Conservation (phyloP, 495 filamentous ascomycete genomes). For the Talaromyces nanjingensis region DNA sequence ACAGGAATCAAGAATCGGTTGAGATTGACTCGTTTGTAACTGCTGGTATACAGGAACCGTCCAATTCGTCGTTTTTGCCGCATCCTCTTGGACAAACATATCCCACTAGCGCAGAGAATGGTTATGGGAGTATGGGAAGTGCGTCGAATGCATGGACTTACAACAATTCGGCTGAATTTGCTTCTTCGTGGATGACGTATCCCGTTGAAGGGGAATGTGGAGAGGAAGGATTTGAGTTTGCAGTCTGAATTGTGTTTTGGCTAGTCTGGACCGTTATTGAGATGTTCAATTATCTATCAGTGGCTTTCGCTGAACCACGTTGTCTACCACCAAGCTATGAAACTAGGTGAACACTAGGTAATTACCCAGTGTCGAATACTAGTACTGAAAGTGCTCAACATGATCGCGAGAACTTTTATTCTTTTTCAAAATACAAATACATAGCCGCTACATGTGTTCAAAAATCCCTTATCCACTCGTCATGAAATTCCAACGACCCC, state of each 20-base stretch:
- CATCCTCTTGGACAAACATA: neutral
- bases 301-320: too few species aligned
- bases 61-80: neutral
- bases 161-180: neutral
- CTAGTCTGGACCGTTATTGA: too few species aligned
- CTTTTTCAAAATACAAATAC: too few species aligned
- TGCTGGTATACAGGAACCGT: neutral
- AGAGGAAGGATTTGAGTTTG: neutral
- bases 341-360: too few species aligned
- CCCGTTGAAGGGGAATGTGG: neutral
- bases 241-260: neutral
- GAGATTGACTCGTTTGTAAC: neutral
- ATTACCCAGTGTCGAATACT: too few species aligned
- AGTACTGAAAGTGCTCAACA: too few species aligned
- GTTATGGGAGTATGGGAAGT: neutral
- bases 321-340: too few species aligned
- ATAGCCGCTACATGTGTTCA: neutral
- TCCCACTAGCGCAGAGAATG: neutral
- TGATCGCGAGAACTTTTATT: too few species aligned
- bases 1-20: neutral
- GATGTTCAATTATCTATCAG: too few species aligned
- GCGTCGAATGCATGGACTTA: neutral
- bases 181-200: neutral
- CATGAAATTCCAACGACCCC: neutral
- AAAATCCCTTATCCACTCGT: neutral